These are phyloP conservation scores for Cryphonectria parasitica DNA, from an alignment of 2,329 filamentous ascomycete species.

Conservation along the genomic window DNA sequence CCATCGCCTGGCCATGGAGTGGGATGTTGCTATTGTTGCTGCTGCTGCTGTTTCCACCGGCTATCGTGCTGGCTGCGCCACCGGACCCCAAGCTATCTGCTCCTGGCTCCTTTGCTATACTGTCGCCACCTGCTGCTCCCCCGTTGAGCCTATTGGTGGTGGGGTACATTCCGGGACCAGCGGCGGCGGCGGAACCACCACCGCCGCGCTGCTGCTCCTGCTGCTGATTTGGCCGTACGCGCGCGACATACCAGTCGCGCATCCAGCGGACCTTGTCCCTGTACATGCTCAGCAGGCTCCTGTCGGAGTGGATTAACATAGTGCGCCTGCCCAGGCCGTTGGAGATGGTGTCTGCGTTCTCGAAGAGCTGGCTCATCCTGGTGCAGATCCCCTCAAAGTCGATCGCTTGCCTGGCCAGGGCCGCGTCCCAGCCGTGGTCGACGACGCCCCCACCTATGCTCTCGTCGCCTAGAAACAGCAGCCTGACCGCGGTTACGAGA, in stretches of 20 bases:
- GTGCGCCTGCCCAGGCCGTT: slow-evolving; percentile 26
- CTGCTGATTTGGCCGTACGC: slow-evolving; percentile 5
- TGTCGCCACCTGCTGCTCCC: slow-evolving; percentile 2
- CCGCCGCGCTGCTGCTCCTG: neutral
- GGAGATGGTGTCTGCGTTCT: slow-evolving; percentile 36
- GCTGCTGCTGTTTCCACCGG: slow-evolving; percentile 1
- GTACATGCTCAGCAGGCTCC: slow-evolving; percentile 38
- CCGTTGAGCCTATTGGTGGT: neutral
- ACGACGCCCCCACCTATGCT: neutral
- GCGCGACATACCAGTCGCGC: slow-evolving; percentile 42
- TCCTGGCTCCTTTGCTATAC: slow-evolving; percentile 6
- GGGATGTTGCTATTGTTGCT: neutral
- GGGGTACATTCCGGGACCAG: neutral
- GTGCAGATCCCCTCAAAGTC: slow-evolving; percentile 38
- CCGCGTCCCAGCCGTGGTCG: slow-evolving; percentile 43
- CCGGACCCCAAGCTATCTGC: neutral
- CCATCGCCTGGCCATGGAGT: slow-evolving; percentile 23
- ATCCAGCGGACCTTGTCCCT: slow-evolving; percentile 46
- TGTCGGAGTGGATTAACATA: slow-evolving; percentile 36
- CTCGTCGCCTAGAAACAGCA: slow-evolving; percentile 40
- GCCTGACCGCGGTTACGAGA: slow-evolving; percentile 41
- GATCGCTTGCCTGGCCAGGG: slow-evolving; percentile 39
- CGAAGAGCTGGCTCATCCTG: slow-evolving; percentile 38
- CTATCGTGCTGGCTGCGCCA: neutral
- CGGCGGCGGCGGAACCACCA: neutral